These are phyloP conservation scores for Penicillium glabrum DNA, from an alignment of 2,329 filamentous ascomycete species.

Conservation along the genomic window DNA sequence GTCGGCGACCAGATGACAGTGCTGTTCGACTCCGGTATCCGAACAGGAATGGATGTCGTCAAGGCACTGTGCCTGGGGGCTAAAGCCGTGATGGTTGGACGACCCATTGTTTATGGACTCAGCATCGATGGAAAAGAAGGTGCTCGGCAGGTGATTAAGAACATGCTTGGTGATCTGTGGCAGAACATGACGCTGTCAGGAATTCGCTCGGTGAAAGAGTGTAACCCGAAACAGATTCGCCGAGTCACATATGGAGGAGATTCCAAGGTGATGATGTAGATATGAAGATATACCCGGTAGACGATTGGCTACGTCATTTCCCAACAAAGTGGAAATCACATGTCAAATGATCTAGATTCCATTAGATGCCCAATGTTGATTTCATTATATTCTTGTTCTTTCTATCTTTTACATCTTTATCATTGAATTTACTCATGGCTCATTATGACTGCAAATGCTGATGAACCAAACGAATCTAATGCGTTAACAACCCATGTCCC, in stretches of 20 bases:
- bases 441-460: constrained; percentile 11
- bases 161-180: constrained; percentile 55
- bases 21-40: constrained; percentile 54
- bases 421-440: constrained; percentile 5
- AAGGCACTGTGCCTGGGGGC: constrained; percentile 58
- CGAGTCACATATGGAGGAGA: background rate
- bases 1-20: constrained; percentile 51
- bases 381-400: background rate
- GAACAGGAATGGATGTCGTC: constrained; percentile 51
- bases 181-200: constrained; percentile 50
- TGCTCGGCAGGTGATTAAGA: constrained; percentile 52
- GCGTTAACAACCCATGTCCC: constrained; percentile 20
- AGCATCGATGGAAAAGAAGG: constrained; percentile 57
- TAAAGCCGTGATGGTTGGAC: constrained; percentile 57
- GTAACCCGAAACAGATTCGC: background rate
- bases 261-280: constrained; percentile 33
- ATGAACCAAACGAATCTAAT: background rate
- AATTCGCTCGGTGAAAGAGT: background rate
- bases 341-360: constrained; percentile 1
- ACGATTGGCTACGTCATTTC: constrained; percentile 9
- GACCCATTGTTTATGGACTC: constrained; percentile 60
- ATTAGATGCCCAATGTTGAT: background rate
- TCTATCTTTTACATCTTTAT: background rate
- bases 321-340: constrained; percentile 16
- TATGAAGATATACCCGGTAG: background rate